Evolutionary conservation across 2,329 filamentous ascomycete species (phyloP).

Genomic region (Ceratocystis ficicola): DNA sequence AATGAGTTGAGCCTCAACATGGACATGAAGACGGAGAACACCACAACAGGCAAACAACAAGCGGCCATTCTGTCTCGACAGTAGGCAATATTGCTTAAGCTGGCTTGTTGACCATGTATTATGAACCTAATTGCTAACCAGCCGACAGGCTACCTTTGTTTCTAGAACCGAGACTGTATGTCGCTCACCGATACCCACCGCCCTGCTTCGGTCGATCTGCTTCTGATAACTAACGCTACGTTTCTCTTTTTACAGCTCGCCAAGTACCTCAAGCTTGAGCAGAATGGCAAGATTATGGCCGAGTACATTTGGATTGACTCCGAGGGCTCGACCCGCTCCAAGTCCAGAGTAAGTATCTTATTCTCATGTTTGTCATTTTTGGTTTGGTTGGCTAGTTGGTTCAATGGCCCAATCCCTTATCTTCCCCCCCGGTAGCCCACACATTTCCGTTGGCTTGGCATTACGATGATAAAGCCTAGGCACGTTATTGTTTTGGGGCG

Average conservation of each 20-base stretch:
- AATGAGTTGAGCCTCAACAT: conserved; percentile 14
- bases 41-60: not conserved
- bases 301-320: conserved; percentile 97
- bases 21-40: not conserved
- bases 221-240: conserved; percentile 4
- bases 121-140: conserved; percentile 16
- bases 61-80: not conserved
- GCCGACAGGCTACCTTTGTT: conserved; percentile 16
- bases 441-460: conserved; percentile 18
- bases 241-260: conserved; percentile 48
- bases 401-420: conserved; percentile 23
- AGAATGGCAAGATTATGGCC: conserved; percentile 78
- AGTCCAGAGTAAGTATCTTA: conserved; percentile 69
- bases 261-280: conserved; percentile 85
- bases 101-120: not conserved
- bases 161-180: conserved; percentile 21
- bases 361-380: not conserved
- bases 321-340: conserved; percentile 72
- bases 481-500: not conserved
- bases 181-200: not conserved
- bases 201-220: not conserved
- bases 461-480: conserved; percentile 16
- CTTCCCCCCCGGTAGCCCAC: conserved; percentile 21
- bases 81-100: not conserved
- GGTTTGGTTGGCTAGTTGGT: too few relatives aligned